Evolutionary conservation across 805 yeast species (phyloP), one percentile per base, ranked within the genome.

Genomic region (Starmerella sp.): DNA sequence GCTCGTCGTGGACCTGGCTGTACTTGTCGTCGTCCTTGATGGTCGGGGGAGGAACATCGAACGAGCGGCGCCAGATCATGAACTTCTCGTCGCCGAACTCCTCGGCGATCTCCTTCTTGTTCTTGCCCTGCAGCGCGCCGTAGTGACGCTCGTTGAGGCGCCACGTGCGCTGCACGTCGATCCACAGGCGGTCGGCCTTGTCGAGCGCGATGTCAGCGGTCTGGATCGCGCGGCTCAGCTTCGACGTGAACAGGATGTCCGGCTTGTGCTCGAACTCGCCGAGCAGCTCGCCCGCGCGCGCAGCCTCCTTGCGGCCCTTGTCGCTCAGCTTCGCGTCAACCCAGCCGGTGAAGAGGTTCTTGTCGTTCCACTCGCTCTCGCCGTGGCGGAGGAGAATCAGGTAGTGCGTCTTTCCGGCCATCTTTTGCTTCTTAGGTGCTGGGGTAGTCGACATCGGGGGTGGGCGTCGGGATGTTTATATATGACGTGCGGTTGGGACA

Each of bases 331-430:
- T 77, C 65, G 88, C 95, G 74, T 90, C 97, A 61, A 91, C 97
- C 97, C 97, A 90, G 70, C 97, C 97, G 73, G 97, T 90, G 84
- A 90, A 90, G 65, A 90, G 79, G 81, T 90, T 91, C 79, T 88
- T 87, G 75, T 88, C 95, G 75, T 90, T 90, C 97, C 97, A 90
- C 74, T 87, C 97, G 77, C 95, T 86, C 80, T 91, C 96, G 68
- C 97, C 97, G 90, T 90, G 97, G 80, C 97, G 90, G 65, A 91
- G 89, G 71, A 90, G 79, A 71, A 90, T 82, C 74, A 90, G 79
- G 75, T 86, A 88, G 68, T 70, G 44, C 14, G 61, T 59, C 57
- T 57, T 39, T 17, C 61, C 62, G 41, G 62, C 62, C 62, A 59
- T 59, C 28, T 54, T 59, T 31, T 37, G 52, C 43, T 43, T 34